Evolutionary conservation across 306 rosid genomes (phyloP).

Genomic region (Ceratonia siliqua): DNA sequence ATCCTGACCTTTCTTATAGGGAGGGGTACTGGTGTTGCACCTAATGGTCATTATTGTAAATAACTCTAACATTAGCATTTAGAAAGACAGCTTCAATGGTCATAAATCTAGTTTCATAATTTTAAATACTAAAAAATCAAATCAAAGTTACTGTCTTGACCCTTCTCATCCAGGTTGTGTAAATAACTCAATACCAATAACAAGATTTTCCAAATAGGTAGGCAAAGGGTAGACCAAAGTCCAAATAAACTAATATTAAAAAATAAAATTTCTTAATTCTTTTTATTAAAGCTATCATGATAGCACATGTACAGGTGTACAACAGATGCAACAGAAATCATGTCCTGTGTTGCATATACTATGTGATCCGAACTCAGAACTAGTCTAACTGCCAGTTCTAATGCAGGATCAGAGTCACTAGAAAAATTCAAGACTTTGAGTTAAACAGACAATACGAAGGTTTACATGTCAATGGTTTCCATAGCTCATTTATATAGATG

Average conservation of each 20-base stretch:
- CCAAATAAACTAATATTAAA: not conserved
- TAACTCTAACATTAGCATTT: not conserved
- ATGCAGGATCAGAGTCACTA: not conserved
- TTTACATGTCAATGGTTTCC: not conserved
- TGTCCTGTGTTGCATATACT: not conserved
- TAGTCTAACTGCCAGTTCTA: not conserved
- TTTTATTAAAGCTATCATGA: not conserved
- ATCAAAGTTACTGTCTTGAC: not conserved
- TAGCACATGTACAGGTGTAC: not conserved
- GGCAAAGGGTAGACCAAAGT: not conserved
- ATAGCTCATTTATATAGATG: not conserved
- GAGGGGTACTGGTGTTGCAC: not conserved
- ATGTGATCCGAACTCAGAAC: not conserved
- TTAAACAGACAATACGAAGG: not conserved
- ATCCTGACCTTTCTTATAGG: not conserved
- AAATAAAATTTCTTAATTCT: not conserved
- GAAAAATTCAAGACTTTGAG: not conserved
- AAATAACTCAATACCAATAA: not conserved
- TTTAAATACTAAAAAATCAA: not conserved
- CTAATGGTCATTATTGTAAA: not conserved
- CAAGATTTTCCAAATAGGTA: not conserved
- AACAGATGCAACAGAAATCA: not conserved
- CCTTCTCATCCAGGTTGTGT: not conserved
- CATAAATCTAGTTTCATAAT: not conserved
- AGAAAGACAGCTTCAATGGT: not conserved